Conservation (phyloP, 2,329 filamentous ascomycete species). For the Colletotrichum sp. region DNA sequence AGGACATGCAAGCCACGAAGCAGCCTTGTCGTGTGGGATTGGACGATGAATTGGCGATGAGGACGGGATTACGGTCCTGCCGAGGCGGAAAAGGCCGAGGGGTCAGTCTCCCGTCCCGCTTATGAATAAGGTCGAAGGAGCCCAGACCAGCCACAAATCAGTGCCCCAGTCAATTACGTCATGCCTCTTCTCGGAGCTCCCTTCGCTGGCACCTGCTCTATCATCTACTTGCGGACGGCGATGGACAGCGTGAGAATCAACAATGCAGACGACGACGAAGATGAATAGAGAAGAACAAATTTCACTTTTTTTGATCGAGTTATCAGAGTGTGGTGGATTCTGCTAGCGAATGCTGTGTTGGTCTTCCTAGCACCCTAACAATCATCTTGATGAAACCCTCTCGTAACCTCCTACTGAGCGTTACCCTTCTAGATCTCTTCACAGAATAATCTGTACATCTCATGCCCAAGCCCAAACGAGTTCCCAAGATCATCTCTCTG, state of each 20-base stretch:
- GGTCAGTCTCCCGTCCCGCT: neutral
- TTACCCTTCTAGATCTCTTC: neutral
- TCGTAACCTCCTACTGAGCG: neutral
- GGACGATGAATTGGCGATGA: neutral
- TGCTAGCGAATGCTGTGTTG: neutral
- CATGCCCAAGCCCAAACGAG: neutral
- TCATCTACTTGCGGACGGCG: neutral
- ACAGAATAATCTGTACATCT: neutral
- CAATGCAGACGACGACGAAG: neutral
- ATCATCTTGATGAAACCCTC: neutral
- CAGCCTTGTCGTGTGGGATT: neutral
- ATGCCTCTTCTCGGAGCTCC: neutral
- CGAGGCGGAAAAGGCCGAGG: neutral
- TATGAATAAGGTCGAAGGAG: neutral
- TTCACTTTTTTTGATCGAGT: neutral
- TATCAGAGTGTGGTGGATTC: neutral
- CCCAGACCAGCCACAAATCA: neutral
- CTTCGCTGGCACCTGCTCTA: neutral
- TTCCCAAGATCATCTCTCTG: neutral
- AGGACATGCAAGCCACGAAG: neutral
- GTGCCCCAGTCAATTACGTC: neutral
- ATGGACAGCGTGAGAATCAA: neutral
- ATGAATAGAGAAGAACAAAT: neutral
- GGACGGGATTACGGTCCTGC: neutral
- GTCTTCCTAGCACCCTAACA: neutral